Percentiles rank a stretch among this genome's conserved stretches.
Evolutionary conservation across 2,329 filamentous ascomycete genomes (phyloP).

Genomic region (Drechslerella dactyloides): DNA sequence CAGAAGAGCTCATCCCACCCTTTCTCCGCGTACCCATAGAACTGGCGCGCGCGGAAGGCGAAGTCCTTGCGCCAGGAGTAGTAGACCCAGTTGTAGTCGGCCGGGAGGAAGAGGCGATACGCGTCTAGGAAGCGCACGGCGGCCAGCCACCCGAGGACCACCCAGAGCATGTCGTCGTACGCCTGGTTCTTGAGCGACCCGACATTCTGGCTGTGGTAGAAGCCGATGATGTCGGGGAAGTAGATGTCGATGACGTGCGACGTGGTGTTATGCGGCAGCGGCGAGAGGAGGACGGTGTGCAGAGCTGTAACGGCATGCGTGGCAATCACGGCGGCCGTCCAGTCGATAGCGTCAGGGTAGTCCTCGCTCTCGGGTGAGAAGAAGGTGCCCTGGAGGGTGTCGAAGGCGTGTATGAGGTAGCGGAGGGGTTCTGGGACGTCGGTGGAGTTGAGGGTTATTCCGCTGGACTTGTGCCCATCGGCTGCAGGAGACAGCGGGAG

Average conservation of each 20-base stretch:
- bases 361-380: conserved; percentile 78
- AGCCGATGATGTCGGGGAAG: conserved; percentile 76
- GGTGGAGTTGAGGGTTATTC: conserved; percentile 37
- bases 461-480: conserved; percentile 24
- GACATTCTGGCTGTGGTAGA: conserved; percentile 85
- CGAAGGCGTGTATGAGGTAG: conserved; percentile 62
- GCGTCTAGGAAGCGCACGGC: conserved; percentile 72
- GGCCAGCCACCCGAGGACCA: conserved; percentile 89
- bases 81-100: conserved; percentile 29
- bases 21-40: conserved; percentile 78
- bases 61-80: conserved; percentile 73
- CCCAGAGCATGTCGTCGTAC: conserved; percentile 95
- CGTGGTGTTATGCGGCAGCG: conserved; percentile 56
- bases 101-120: conserved; percentile 27
- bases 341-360: conserved; percentile 88
- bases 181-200: conserved; percentile 77
- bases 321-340: conserved; percentile 84
- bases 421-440: conserved; percentile 24
- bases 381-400: conserved; percentile 77
- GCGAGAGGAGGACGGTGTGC: conserved; percentile 67
- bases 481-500: conserved; percentile 9
- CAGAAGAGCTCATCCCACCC: conserved; percentile 86
- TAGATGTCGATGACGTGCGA: conserved; percentile 79
- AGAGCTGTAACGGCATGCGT: conserved; percentile 79
- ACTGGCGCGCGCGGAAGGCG: conserved; percentile 80